These are phyloP conservation scores for Phoenix roebelenii DNA, from an alignment of 176 grass and related monocot species.

Conservation along the genomic window DNA sequence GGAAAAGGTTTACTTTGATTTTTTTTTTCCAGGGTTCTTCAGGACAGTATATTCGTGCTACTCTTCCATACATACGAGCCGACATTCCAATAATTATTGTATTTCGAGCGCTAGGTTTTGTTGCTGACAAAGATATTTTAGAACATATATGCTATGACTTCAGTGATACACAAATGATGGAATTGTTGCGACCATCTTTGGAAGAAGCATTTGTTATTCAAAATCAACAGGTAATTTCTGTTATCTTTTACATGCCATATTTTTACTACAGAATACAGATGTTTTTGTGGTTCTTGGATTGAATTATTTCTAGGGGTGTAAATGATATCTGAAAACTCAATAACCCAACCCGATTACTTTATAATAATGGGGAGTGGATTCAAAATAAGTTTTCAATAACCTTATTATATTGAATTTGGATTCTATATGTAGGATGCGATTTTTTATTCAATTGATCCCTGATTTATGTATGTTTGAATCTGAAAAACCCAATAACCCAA, in stretches of 20 bases:
- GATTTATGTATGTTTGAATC: too few species aligned
- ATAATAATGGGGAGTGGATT: too few species aligned
- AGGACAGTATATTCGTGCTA: constrained; percentile 97
- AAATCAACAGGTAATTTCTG: constrained; percentile 79
- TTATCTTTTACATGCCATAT: not conserved
- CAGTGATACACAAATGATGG: constrained; percentile 98
- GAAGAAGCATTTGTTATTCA: constrained; percentile 98
- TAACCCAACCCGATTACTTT: too few species aligned
- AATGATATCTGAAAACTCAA: too few species aligned
- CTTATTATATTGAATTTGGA: too few species aligned
- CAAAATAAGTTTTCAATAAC: too few species aligned
- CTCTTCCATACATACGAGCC: constrained; percentile 88
- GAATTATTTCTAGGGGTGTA: too few species aligned
- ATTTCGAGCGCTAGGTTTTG: constrained; percentile 95
- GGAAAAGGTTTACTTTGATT: too few species aligned
- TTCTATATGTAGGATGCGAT: too few species aligned
- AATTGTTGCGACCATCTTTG: constrained; percentile 78
- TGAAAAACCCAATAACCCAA: too few species aligned
- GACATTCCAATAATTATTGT: constrained; percentile 98
- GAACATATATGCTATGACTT: constrained; percentile 99
- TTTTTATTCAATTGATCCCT: too few species aligned
- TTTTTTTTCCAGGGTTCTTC: constrained; percentile 56
- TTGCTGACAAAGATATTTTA: constrained; percentile 98
- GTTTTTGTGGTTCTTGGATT: too few species aligned
- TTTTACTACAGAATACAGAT: not conserved